These are phyloP conservation scores for Claviceps digitariae DNA, from an alignment of 2,329 filamentous ascomycete genomes.

Conservation along the genomic window DNA sequence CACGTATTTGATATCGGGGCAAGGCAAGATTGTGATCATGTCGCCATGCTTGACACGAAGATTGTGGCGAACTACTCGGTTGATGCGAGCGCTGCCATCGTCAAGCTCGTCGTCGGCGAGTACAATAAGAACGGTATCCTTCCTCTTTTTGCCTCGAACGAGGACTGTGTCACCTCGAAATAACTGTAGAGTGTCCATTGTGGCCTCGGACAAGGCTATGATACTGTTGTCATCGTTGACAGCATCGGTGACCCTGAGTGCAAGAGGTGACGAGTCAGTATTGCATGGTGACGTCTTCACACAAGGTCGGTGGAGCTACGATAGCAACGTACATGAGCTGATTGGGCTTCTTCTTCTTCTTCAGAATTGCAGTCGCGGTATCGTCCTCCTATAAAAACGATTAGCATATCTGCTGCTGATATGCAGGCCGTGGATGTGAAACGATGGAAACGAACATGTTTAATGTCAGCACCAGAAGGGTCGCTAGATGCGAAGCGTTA, in stretches of 20 bases:
- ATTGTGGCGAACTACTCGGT: conserved; percentile 97
- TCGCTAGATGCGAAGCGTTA: conserved; percentile 44
- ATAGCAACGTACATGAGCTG: conserved; percentile 67
- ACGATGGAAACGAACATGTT: conserved; percentile 49
- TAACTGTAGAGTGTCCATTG: conserved; percentile 95
- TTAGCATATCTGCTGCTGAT: conserved; percentile 12
- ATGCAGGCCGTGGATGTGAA: conserved; percentile 5
- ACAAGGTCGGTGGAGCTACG: neutral
- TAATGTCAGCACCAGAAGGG: conserved; percentile 75
- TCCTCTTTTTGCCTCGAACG: conserved; percentile 98
- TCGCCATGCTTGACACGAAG: conserved; percentile 97
- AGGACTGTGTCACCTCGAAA: conserved; percentile 98
- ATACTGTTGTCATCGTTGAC: conserved; percentile 99
- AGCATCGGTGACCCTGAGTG: conserved; percentile 80
- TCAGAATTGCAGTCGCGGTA: conserved; percentile 88
- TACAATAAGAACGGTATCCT: conserved; percentile 96
- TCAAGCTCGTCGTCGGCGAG: conserved; percentile 95
- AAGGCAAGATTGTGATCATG: conserved; percentile 92
- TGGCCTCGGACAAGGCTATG: conserved; percentile 94
- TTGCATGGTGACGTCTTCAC: neutral
- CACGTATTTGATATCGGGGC: conserved; percentile 99
- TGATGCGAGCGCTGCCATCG: conserved; percentile 93
- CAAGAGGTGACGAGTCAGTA: neutral
- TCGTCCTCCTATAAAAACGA: conserved; percentile 58
- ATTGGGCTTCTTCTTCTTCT: conserved; percentile 99